Evolutionary conservation across 495 filamentous ascomycete species (phyloP), one percentile per base, ranked within the genome.

Genomic region (Acidomyces sp.): DNA sequence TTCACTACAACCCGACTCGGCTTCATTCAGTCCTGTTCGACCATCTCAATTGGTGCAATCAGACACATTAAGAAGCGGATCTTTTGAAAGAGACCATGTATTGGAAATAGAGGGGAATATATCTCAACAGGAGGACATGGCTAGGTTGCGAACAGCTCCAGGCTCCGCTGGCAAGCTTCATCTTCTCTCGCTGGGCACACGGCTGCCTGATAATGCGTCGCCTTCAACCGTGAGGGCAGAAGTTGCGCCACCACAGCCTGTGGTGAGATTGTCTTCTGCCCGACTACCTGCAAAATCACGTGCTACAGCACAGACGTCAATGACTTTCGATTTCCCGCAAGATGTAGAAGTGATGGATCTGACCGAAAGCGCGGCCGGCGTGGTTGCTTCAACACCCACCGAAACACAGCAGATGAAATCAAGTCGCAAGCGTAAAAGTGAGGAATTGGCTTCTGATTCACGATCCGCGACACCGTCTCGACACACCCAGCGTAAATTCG

Each of bases 351-450:
- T 77, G 0, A 69, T 90, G 40, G 85, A 90, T 51, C 57, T 92
- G 27, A 90, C 82, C 1, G 73, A 68, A 11, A 75, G 72, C 27
- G 40, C 39, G 25, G 35, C 32, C 15, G 7, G 19, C 11, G 13
- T 15, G 18, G n/a, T 26, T 11, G 24, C 9, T 37, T 11, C 11
- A 12, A 27, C 9, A 37, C 3, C 23, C 15, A 19, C 5, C 17
- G 41, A 19, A 21, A 36, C 29, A 6, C 13, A 3, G 21, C 37
- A n/a, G 3, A 54, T 68, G 3, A 74, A 65, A 51, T 69, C 69
- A 43, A 66, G 70, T 9, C 76, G 73, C 58, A 87, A 86, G 59
- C 59, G 83, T 33, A 87, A 84, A 52, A 85, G 81, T 46, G 71
- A 78, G 27, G 76, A 82, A 38, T 72, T 78, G 34, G 69, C 68